These are phyloP conservation scores for Aspergillus pseudoterreus DNA, from an alignment of 2,329 filamentous ascomycete genomes.

Conservation along the genomic window DNA sequence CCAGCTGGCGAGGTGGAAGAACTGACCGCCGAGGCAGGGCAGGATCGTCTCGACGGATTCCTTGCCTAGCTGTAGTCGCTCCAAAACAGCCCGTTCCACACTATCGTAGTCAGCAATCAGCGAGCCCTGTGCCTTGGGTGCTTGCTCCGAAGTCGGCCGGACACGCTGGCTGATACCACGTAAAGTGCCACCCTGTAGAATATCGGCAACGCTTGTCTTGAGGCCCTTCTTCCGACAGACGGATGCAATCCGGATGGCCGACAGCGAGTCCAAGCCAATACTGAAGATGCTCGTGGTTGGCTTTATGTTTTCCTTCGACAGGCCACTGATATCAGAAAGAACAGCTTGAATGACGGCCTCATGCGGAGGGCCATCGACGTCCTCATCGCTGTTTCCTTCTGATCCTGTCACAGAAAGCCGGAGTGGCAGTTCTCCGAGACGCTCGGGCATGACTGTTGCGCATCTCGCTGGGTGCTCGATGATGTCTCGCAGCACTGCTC, in stretches of 20 bases:
- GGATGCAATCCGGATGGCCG: slow-evolving; percentile 28
- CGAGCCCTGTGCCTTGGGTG: neutral
- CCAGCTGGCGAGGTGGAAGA: slow-evolving; percentile 31
- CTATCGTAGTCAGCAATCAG: slow-evolving; percentile 11
- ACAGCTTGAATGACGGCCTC: slow-evolving; percentile 19
- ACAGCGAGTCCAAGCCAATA: slow-evolving; percentile 30
- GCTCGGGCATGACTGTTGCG: slow-evolving; percentile 18
- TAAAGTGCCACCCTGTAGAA: slow-evolving; percentile 29
- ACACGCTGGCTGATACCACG: slow-evolving; percentile 26
- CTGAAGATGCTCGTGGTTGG: slow-evolving; percentile 27
- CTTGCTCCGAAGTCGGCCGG: slow-evolving; percentile 3
- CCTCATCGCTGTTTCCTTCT: neutral
- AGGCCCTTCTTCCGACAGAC: slow-evolving; percentile 23
- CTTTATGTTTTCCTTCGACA: slow-evolving; percentile 19
- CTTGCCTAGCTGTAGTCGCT: slow-evolving; percentile 12
- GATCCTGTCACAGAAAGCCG: neutral
- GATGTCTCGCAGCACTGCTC: slow-evolving; percentile 22
- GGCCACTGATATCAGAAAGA: slow-evolving; percentile 19
- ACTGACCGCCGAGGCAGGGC: slow-evolving; percentile 31
- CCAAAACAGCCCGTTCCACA: slow-evolving; percentile 11
- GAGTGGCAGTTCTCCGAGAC: slow-evolving; percentile 21
- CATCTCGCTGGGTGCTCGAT: slow-evolving; percentile 24
- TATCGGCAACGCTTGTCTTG: slow-evolving; percentile 27
- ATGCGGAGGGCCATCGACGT: slow-evolving; percentile 6
- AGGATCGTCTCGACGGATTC: slow-evolving; percentile 24